phyloP scores from a whole-genome alignment of 768 basidiomycete species.

The Thelephora ganbajun region DNA sequence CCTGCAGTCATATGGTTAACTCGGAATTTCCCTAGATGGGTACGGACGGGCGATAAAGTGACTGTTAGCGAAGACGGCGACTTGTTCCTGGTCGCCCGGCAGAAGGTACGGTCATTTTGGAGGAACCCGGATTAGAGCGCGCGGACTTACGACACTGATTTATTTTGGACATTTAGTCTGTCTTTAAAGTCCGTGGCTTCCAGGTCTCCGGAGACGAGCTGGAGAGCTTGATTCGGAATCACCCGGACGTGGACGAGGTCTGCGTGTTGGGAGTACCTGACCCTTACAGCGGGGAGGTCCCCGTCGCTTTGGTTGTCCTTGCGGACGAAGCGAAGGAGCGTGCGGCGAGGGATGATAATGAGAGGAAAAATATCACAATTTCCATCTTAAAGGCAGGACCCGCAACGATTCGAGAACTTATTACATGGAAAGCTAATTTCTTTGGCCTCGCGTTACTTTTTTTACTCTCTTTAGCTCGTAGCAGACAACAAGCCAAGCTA shows the following conservation, averaged over 20 bases:
- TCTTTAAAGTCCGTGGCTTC: slow-evolving; percentile 57
- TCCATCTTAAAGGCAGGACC: slow-evolving; percentile 33
- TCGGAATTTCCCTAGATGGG: slow-evolving; percentile 28
- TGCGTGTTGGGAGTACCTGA: slow-evolving; percentile 57
- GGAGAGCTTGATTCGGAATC: slow-evolving; percentile 50
- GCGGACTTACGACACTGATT: too few species aligned
- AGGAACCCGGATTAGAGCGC: background rate
- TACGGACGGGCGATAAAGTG: slow-evolving; percentile 62
- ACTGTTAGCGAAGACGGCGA: slow-evolving; percentile 45
- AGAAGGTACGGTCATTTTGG: slow-evolving; percentile 26
- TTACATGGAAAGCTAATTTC: background rate
- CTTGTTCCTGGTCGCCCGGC: slow-evolving; percentile 55
- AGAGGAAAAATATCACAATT: slow-evolving; percentile 23
- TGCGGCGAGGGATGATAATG: slow-evolving; percentile 3
- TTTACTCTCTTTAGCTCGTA: slow-evolving; percentile 16
- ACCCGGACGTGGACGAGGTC: slow-evolving; percentile 42
- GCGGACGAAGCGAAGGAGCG: slow-evolving; percentile 18
- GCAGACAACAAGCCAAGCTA: slow-evolving; percentile 19
- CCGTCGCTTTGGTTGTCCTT: slow-evolving; percentile 53
- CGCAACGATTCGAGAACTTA: background rate
- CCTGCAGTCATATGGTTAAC: background rate
- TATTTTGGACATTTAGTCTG: slow-evolving; percentile 3
- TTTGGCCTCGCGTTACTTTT: too few species aligned
- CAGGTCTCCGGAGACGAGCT: slow-evolving; percentile 67
- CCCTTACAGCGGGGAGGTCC: slow-evolving; percentile 61